phyloP scores from a whole-genome alignment of 2,329 filamentous ascomycete species.

The Diaporthe citriasiana region DNA sequence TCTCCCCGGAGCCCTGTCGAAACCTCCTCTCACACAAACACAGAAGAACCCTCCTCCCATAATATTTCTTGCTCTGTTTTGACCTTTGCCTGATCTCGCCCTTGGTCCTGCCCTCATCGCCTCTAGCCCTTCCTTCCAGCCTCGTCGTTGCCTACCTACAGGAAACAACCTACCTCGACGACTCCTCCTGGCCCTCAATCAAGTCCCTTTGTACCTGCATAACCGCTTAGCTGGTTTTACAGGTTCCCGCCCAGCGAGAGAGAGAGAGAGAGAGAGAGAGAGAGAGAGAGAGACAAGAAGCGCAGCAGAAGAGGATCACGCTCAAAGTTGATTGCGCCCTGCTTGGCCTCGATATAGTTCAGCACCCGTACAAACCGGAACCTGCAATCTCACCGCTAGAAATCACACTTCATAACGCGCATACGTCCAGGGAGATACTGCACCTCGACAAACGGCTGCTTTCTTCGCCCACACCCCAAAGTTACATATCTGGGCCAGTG shows the following conservation, averaged over 20 bases:
- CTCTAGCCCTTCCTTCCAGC: constrained; percentile 14
- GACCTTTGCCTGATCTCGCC: constrained; percentile 10
- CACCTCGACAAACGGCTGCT: constrained; percentile 18
- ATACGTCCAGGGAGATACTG: background rate
- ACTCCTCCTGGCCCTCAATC: background rate
- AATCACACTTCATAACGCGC: background rate
- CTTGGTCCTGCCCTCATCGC: background rate
- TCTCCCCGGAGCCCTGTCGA: constrained; percentile 27
- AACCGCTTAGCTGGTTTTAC: background rate
- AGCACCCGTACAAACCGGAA: background rate
- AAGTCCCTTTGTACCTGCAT: background rate
- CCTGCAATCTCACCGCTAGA: constrained; percentile 2
- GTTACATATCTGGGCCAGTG: constrained; percentile 8
- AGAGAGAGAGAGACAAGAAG: background rate
- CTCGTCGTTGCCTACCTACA: background rate
- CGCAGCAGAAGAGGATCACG: background rate
- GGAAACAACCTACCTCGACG: background rate
- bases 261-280: no score
- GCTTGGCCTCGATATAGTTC: constrained; percentile 25
- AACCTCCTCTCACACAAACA: constrained; percentile 13
- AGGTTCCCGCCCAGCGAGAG: background rate
- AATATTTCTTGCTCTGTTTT: constrained; percentile 12
- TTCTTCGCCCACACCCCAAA: constrained; percentile 5
- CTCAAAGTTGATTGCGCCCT: constrained; percentile 1
- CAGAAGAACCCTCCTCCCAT: constrained; percentile 17